Percentiles rank a stretch among this genome's conserved stretches.
phyloP scores from a whole-genome alignment of 2,329 filamentous ascomycete species.

The Alternaria arbusti region DNA sequence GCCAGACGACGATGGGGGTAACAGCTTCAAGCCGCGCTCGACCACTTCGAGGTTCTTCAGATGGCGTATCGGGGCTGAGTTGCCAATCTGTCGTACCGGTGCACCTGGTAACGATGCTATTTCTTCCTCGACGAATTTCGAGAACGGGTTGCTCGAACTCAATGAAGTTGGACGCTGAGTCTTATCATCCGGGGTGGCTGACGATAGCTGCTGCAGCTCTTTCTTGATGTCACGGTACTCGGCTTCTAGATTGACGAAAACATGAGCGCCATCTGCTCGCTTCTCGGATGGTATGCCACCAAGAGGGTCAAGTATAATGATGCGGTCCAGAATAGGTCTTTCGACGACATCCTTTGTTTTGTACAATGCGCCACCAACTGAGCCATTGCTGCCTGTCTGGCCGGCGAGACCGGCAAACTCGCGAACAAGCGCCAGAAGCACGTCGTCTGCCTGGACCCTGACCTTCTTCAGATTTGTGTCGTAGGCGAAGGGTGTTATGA shows the following conservation, averaged over 20 bases:
- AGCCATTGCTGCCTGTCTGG: constrained; percentile 13
- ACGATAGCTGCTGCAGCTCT: constrained; percentile 58
- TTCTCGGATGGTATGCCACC: constrained; percentile 78
- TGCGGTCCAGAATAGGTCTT: constrained; percentile 68
- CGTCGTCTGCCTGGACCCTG: constrained; percentile 64
- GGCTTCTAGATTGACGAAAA: constrained; percentile 93
- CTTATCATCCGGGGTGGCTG: constrained; percentile 13
- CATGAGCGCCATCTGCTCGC: constrained; percentile 69
- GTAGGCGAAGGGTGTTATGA: constrained; percentile 71
- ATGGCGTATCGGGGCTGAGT: constrained; percentile 52
- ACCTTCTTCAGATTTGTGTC: constrained; percentile 54
- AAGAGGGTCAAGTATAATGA: constrained; percentile 86
- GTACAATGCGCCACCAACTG: constrained; percentile 26
- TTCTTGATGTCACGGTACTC: constrained; percentile 75
- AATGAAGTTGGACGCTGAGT: constrained; percentile 19
- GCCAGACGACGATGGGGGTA: constrained; percentile 85
- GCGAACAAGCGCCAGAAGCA: constrained; percentile 76
- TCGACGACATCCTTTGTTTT: constrained; percentile 36
- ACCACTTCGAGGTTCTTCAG: constrained; percentile 77
- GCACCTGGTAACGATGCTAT: constrained; percentile 23
- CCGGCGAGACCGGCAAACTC: constrained; percentile 72
- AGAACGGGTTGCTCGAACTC: constrained; percentile 52
- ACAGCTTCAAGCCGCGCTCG: constrained; percentile 71
- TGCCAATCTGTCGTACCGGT: constrained; percentile 18
- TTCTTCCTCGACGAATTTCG: constrained; percentile 49